A percentile compares a stretch with the other conserved stretches of the same genome.
Evolutionary conservation across 2,329 filamentous ascomycete species (phyloP).

Genomic region (Colletotrichum liriopes): DNA sequence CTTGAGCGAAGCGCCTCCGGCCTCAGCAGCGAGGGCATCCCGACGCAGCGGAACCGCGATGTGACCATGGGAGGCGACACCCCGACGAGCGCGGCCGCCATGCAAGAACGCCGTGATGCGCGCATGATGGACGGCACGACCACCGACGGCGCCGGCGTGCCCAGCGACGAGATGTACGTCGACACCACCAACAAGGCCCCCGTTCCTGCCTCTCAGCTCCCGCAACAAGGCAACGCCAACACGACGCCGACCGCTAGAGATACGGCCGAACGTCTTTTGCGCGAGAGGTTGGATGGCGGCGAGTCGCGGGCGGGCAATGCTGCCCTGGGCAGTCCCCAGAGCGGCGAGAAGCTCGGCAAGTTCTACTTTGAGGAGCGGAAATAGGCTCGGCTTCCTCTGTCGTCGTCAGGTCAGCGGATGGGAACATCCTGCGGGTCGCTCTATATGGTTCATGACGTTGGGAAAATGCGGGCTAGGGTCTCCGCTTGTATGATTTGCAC

Average conservation of each 20-base stretch:
- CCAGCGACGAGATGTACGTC: conserved; percentile 70
- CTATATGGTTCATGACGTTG: conserved; percentile 1
- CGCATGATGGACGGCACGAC: conserved; percentile 79
- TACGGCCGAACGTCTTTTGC: conserved; percentile 76
- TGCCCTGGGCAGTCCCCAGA: conserved; percentile 61
- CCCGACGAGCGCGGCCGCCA: conserved; percentile 61
- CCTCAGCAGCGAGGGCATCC: conserved; percentile 64
- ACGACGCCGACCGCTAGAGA: conserved; percentile 58
- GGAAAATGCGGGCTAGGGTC: conserved; percentile 1
- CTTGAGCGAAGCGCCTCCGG: conserved; percentile 69
- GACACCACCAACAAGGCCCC: conserved; percentile 76
- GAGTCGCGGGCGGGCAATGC: conserved; percentile 58
- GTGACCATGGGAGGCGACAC: conserved; percentile 55
- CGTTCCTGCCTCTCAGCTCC: conserved; percentile 59
- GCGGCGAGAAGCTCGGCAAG: conserved; percentile 66
- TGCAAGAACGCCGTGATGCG: conserved; percentile 71
- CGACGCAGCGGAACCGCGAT: conserved; percentile 54
- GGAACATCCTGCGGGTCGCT: not conserved
- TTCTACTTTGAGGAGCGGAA: conserved; percentile 73
- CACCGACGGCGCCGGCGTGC: conserved; percentile 64
- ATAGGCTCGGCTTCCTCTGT: not conserved
- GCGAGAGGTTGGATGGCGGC: conserved; percentile 70
- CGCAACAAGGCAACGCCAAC: conserved; percentile 48
- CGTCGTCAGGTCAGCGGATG: not conserved
- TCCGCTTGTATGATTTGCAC: conserved; percentile 29